Evolutionary conservation across 345 rosid species (phyloP), one percentile per base, ranked within the genome.

Genomic region (Syzygium aqueum): DNA sequence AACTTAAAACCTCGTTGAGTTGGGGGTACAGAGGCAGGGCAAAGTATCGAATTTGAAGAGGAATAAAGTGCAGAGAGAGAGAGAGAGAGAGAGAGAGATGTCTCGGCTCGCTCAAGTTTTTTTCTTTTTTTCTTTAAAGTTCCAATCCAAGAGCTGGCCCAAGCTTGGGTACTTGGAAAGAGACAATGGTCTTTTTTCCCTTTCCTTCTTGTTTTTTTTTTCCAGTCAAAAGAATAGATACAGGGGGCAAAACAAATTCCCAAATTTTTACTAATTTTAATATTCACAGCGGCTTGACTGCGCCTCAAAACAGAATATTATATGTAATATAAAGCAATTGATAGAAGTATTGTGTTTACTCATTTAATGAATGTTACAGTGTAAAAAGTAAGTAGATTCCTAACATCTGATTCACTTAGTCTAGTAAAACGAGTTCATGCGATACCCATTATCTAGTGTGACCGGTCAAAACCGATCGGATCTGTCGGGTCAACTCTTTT

Each of bases 121-220:
- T 21, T 73, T 73, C 51, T 85, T 33, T 33, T 73, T 85, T 85
- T 85, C 40, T 50, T 46, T 5, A 22, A 63, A 25, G 87, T 37
- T 63, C 87, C 85, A 88, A 87, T 51, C 91, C 89, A 84, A 89
- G 85, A 86, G 86, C 90, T 49, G 61, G 40, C 77, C 51, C 50
- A 2, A 85, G 88, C 40, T 88, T 37, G 77, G 87, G 88, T 56
- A 89, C 84, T 84, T 82, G 77, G 85, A 90, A 87, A 90, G 88
- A 87, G 90, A 88, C 89, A 85, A 85, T 91, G 90, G 82, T 37
- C 49, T 37, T 37, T 19, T 33, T 37, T 10, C 40, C 77, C 77
- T 73, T 19, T 17, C 33, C 25, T 67, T 19, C 80, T 33, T 67
- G 6, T 17, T 67, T 17, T 33, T 33, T 17, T 67, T 63, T 63